A percentile compares a stretch with the other conserved stretches of the same genome.
Evolutionary conservation across 2,329 filamentous ascomycete genomes (phyloP).

Genomic region (Blastomyces gilchristii): DNA sequence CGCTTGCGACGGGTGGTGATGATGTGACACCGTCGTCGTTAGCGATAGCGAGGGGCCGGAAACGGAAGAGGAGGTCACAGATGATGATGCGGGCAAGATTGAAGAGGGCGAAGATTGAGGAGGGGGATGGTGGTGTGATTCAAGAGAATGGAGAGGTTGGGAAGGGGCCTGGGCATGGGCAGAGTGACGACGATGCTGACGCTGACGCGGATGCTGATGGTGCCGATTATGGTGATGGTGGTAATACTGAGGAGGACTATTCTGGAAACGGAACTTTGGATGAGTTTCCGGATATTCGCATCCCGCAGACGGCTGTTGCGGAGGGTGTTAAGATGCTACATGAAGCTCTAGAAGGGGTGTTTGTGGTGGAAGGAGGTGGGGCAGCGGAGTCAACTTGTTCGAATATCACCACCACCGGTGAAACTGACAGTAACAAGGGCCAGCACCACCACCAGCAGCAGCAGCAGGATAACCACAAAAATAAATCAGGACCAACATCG

Average conservation of each 20-base stretch:
- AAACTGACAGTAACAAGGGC: background rate
- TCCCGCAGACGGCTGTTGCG: conserved; percentile 41
- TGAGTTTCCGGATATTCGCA: conserved; percentile 32
- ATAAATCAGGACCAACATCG: background rate
- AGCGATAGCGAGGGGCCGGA: conserved; percentile 17
- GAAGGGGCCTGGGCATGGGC: background rate
- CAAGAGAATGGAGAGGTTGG: conserved; percentile 14
- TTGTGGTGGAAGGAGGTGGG: conserved; percentile 35
- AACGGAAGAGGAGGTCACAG: conserved; percentile 17
- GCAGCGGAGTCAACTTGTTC: conserved; percentile 6
- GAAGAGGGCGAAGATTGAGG: background rate
- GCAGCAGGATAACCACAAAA: conserved; percentile 9
- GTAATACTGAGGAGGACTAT: conserved; percentile 5
- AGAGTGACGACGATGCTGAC: background rate
- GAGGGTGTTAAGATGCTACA: conserved; percentile 43
- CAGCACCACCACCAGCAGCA: background rate
- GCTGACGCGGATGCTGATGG: background rate
- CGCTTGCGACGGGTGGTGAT: conserved; percentile 31
- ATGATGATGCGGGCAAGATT: conserved; percentile 8
- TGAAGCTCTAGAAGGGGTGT: conserved; percentile 37
- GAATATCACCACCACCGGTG: background rate
- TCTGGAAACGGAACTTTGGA: background rate
- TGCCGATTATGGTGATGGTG: conserved; percentile 12
- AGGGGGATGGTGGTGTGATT: conserved; percentile 12
- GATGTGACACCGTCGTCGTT: conserved; percentile 22